Conservation (phyloP, 2,329 filamentous ascomycete species). For the Boeremia exigua region DNA sequence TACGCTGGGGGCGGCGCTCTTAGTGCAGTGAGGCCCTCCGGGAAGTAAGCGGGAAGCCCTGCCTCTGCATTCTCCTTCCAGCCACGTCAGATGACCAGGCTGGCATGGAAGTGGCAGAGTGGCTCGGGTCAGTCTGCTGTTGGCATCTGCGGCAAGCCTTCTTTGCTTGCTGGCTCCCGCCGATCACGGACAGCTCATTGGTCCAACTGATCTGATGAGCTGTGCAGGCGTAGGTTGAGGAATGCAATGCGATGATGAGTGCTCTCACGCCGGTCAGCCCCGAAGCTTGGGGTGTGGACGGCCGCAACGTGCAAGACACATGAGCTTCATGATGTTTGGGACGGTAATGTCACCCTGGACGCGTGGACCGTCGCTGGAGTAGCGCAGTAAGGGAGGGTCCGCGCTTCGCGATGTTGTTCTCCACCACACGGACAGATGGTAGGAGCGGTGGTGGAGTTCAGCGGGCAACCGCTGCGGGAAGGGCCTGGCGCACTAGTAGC, state of each 20-base stretch:
- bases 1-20: constrained; percentile 23
- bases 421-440: constrained; percentile 20
- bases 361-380: constrained; percentile 28
- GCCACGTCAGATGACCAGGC: constrained; percentile 43
- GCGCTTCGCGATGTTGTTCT: constrained; percentile 19
- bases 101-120: constrained; percentile 27
- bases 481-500: constrained; percentile 27
- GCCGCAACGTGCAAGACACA: constrained; percentile 47
- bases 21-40: constrained; percentile 34
- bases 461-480: constrained; percentile 25
- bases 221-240: constrained; percentile 39
- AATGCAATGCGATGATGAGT: constrained; percentile 41
- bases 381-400: constrained; percentile 26
- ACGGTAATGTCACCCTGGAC: constrained; percentile 37
- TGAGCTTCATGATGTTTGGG: constrained; percentile 32
- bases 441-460: constrained; percentile 27
- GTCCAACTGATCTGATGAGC: constrained; percentile 17
- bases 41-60: constrained; percentile 34
- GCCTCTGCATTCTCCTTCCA: constrained; percentile 31
- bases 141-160: constrained; percentile 38
- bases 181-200: constrained; percentile 27
- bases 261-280: constrained; percentile 35
- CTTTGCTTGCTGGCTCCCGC: constrained; percentile 20
- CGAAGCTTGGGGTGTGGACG: constrained; percentile 30
- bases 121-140: constrained; percentile 33